Base-by-base conservation (phyloP, 768 basidiomycete species). In the Rossbeevera mucosa region DNA sequence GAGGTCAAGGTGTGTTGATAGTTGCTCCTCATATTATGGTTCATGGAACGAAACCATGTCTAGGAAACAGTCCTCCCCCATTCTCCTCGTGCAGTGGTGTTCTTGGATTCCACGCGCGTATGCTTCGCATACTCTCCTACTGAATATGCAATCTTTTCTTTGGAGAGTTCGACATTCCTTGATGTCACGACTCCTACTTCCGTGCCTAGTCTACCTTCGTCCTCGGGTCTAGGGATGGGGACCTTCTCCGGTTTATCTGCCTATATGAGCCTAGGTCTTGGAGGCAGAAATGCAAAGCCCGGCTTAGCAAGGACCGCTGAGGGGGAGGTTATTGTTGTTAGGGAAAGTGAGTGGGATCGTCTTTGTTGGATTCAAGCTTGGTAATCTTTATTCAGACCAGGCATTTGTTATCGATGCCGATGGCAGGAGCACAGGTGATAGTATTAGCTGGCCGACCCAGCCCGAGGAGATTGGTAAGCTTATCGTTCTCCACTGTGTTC, bases 21-120 rank as follows among this genome's bases (percentile, higher is more conserved):
- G n/a, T 9, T 36, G 29, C 50, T 56, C 44, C 54, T 44, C 11
- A 9, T 41, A 25, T 20, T 20, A 7, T 33, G 44, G n/a, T 44
- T 24, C 9, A 18, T 24, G 26, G 2, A 31, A 48, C 16, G 12
- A 7, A 12, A 47, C 45, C 51, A 18, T n/a, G 43, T 20, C 20
- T 29, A 94, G 89, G 95, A 98, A 79, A 73, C 83, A 3, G 61
- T 75, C 0, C 75, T 97, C 4, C 89, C 94, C 12, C 95, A 98
- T 65, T 93, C 94, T 8, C 86, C 96, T n/a, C 81, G 96, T 36
- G 76, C 80, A 0, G 84, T 96, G 46, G 75, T 84, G 2, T 94
- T 97, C 65, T 69, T 91, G 46, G 74, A 82, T 54, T 61, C 78
- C 5, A 76, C 82, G 22, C 74, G 74, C 1, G 74, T 80, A 8